phyloP scores from a whole-genome alignment of 192 early-diverging fungal species.

The Chytriomyces hyalinus region DNA sequence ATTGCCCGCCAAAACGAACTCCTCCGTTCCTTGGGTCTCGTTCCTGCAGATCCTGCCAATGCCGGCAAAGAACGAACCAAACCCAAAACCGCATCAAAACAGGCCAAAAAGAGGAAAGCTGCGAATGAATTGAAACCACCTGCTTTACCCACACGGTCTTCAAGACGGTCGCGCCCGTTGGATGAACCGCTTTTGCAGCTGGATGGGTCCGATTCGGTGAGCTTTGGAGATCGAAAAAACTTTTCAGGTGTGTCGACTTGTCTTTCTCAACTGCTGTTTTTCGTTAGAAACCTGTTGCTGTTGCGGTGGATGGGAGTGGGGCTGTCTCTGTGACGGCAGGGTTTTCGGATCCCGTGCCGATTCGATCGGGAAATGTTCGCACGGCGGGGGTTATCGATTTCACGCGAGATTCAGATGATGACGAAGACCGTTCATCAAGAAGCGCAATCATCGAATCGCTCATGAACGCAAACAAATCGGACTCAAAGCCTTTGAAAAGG shows the following conservation, averaged over 20 bases:
- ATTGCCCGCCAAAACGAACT: conserved; percentile 5
- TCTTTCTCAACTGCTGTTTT: too few species aligned
- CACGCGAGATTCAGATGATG: neutral
- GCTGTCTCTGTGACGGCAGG: too few species aligned
- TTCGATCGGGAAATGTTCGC: neutral
- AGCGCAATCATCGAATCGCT: neutral
- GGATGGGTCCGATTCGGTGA: neutral
- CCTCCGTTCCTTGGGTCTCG: conserved; percentile 6
- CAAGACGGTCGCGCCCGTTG: neutral
- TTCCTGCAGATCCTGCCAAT: neutral
- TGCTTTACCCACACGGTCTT: neutral
- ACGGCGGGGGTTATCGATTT: neutral
- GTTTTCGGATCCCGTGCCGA: too few species aligned
- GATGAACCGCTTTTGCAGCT: neutral
- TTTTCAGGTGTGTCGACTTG: too few species aligned
- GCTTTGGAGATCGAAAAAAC: too few species aligned
- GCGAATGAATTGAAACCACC: neutral
- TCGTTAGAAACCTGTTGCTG: too few species aligned
- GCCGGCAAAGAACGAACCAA: too few species aligned
- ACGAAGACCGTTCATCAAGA: neutral
- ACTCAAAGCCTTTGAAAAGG: neutral
- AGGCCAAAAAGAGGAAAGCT: conserved; percentile 1
- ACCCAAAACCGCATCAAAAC: neutral
- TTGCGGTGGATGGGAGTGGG: too few species aligned
- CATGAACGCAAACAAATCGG: neutral